phyloP scores from a whole-genome alignment of 352 stramenopile genomes.

The Globisporangium sylvaticum region DNA sequence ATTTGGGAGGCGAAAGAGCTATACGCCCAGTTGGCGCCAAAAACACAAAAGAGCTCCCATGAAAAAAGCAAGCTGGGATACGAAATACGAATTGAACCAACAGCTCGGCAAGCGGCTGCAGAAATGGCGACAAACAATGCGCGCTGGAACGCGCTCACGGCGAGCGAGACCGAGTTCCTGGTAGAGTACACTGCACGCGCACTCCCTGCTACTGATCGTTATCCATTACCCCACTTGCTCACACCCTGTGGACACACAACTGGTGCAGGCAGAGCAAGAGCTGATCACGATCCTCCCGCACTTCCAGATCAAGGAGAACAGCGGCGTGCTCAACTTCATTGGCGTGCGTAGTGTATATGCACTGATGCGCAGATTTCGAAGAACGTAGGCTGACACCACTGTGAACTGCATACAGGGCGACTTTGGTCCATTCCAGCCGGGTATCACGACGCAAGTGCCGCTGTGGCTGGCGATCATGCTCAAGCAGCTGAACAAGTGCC shows the following conservation, averaged over 20 bases:
- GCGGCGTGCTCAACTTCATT: slow-evolving; percentile 78
- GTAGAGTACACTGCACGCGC: slow-evolving; percentile 20
- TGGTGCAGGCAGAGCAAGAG: slow-evolving; percentile 79
- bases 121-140: slow-evolving; percentile 13
- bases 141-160: slow-evolving; percentile 27
- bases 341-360: slow-evolving; percentile 25
- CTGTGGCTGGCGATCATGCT: slow-evolving; percentile 89
- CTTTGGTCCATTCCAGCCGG: slow-evolving; percentile 86
- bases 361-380: too few species aligned
- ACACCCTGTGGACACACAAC: background rate
- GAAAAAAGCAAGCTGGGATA: background rate
- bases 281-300: slow-evolving; percentile 84
- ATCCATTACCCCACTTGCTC: too few species aligned
- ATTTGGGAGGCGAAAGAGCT: slow-evolving; percentile 4
- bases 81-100: background rate
- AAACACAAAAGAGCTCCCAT: background rate
- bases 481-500: slow-evolving; percentile 86
- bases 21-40: slow-evolving; percentile 14
- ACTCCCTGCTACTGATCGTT: too few species aligned
- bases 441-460: slow-evolving; percentile 78
- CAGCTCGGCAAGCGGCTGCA: background rate
- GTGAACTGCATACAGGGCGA: slow-evolving; percentile 39
- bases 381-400: background rate
- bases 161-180: slow-evolving; percentile 81
- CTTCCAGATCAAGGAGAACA: slow-evolving; percentile 80